Base-by-base conservation (phyloP, 1,139 yeast genomes). In the Magnusiomyces tetraspermus region DNA sequence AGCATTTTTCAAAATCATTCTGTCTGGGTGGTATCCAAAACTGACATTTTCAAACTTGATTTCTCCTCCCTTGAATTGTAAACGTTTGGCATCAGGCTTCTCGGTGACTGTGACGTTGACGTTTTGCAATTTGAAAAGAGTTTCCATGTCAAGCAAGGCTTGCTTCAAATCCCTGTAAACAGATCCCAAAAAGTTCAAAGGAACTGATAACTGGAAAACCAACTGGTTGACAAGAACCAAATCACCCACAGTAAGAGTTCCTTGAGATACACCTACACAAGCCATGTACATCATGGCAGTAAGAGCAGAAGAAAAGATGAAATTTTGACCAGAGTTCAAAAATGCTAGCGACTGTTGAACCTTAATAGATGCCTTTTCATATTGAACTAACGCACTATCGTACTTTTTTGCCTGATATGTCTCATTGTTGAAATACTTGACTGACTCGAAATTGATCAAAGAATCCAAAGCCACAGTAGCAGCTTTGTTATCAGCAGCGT, bases 211-310 rank as follows among this genome's bases (percentile, higher is more conserved):
- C 71, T 92, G 99, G 74, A 92, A 92, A 11, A 92, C 97, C 54
- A 94, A 76, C 70, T 94, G 98, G 68, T 94, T 94, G 59, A 92
- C 90, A 58, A 94, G 75, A n/a, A 92, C 98, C 63, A 92, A 74
- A 66, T 92, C 98, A 59, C 99, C 99, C 19, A 94, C 97, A 1
- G 95, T 84, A 55, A 92, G 73, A 1, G 80, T 70, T 0, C 97
- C 97, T 2, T 78, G 70, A 13, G 89, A 82, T 15, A 92, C 95
- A 31, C 97, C 97, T 55, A 82, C 81, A 63, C 97, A 89, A n/a
- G 97, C 97, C 96, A 92, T 83, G 67, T 86, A 92, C 98, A 92
- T 94, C 95, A 94, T 92, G 1, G 84, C 89, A 1, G 98, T 92
- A 60, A 94, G 73, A 1, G 98, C 97, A 41, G 86, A 70, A 0